Evolutionary conservation across 257 asterid species (phyloP).

Genomic region (Buddleja alternifolia): DNA sequence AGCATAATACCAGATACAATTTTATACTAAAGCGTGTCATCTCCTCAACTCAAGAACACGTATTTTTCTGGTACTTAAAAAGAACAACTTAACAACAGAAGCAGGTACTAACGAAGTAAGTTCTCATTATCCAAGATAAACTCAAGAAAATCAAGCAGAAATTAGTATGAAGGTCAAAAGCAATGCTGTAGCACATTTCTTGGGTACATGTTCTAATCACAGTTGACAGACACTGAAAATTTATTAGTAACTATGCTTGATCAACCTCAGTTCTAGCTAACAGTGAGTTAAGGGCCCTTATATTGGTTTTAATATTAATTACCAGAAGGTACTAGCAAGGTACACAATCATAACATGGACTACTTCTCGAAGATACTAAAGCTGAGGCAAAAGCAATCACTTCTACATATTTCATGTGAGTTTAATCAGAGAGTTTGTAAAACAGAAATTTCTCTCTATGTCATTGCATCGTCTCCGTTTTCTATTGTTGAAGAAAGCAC

Average conservation of each 20-base stretch:
- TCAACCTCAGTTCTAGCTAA: background rate
- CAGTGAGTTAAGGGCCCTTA: background rate
- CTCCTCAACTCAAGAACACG: background rate
- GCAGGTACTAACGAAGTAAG: no score
- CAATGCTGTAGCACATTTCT: conserved; percentile 9
- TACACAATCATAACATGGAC: background rate
- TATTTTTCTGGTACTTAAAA: no score
- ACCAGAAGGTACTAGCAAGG: background rate
- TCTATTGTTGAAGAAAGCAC: background rate
- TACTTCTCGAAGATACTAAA: background rate
- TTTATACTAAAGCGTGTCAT: background rate
- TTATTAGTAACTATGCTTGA: background rate
- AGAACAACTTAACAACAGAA: no score
- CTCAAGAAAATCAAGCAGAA: conserved; percentile 23
- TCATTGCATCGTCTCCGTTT: background rate
- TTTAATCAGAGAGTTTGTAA: no score
- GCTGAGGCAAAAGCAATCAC: background rate
- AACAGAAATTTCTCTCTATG: no score
- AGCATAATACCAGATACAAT: conserved; percentile 27
- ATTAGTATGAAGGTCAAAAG: conserved; percentile 6
- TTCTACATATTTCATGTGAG: no score
- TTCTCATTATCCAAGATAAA: background rate
- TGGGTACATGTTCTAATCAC: background rate
- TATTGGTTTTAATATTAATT: background rate
- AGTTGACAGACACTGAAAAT: background rate